Conservation (phyloP, 106 monocot species). For the Dactylorhiza incarnata region DNA sequence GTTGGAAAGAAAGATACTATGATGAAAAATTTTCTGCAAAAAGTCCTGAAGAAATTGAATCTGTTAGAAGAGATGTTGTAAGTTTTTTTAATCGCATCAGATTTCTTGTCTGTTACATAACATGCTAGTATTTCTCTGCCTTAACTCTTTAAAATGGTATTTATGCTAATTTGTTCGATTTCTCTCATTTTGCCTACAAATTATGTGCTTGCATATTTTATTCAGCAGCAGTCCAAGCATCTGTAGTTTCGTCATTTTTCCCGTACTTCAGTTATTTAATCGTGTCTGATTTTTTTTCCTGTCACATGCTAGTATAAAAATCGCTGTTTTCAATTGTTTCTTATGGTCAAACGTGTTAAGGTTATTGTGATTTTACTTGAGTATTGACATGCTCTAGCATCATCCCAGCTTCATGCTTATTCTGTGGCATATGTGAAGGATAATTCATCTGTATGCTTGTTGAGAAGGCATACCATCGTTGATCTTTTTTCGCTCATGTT, state of each 20-base stretch:
- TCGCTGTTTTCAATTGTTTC: not conserved
- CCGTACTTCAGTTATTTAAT: not conserved
- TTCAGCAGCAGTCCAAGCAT: not conserved
- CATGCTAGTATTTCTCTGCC: not conserved
- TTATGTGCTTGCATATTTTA: not conserved
- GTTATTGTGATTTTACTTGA: not conserved
- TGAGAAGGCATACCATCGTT: not conserved
- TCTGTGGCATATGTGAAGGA: not conserved
- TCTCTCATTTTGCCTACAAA: not conserved
- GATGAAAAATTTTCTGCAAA: slow-evolving; percentile 76
- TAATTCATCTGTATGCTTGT: not conserved
- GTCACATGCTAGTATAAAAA: not conserved
- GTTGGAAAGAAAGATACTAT: slow-evolving; percentile 97
- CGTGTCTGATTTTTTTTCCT: not conserved
- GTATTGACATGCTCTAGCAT: not conserved
- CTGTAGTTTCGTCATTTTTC: not conserved
- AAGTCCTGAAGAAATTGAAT: slow-evolving; percentile 72
- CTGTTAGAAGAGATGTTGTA: slow-evolving; percentile 72
- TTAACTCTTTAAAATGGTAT: not conserved
- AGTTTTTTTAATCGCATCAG: slow-evolving; percentile 18
- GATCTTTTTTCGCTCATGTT: not conserved
- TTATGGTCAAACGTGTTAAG: not conserved
- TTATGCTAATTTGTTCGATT: not conserved
- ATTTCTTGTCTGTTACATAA: not conserved
- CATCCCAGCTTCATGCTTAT: not conserved